Evolutionary conservation across 805 yeast genomes (phyloP).

Genomic region (Candida corydali): DNA sequence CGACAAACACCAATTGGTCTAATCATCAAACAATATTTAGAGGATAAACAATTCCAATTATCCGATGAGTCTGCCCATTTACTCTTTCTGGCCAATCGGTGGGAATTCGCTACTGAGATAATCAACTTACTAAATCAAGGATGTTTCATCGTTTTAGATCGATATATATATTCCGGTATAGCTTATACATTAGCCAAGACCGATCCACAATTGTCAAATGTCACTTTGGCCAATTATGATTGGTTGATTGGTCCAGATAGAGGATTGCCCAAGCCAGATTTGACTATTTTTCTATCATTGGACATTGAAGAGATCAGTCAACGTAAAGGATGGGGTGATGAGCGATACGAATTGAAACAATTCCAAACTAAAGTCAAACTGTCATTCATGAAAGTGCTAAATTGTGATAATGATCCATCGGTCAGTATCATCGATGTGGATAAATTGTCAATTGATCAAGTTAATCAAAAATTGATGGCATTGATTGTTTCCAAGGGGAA

Average conservation of each 20-base stretch:
- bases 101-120: conserved; percentile 70
- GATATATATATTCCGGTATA: conserved; percentile 90
- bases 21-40: conserved; percentile 70
- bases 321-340: conserved; percentile 90
- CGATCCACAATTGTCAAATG: conserved; percentile 41
- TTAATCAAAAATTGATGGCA: conserved; percentile 43
- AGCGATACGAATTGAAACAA: conserved; percentile 72
- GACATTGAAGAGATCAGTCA: conserved; percentile 37
- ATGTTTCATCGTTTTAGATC: conserved; percentile 62
- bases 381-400: conserved; percentile 50
- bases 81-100: conserved; percentile 86
- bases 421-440: conserved; percentile 56
- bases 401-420: conserved; percentile 20
- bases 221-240: conserved; percentile 38
- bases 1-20: conserved; percentile 78
- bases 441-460: conserved; percentile 52
- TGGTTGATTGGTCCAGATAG: conserved; percentile 84
- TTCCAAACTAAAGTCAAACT: conserved; percentile 72
- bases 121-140: conserved; percentile 47
- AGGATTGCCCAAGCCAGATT: conserved; percentile 85
- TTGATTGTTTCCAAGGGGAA: conserved; percentile 12
- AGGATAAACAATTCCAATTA: conserved; percentile 43
- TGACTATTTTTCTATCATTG: conserved; percentile 71
- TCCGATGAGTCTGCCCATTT: conserved; percentile 83
- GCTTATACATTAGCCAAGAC: conserved; percentile 86